These are phyloP conservation scores for Alternaria novae-zelandiae DNA, from an alignment of 2,329 filamentous ascomycete genomes.

Conservation along the genomic window DNA sequence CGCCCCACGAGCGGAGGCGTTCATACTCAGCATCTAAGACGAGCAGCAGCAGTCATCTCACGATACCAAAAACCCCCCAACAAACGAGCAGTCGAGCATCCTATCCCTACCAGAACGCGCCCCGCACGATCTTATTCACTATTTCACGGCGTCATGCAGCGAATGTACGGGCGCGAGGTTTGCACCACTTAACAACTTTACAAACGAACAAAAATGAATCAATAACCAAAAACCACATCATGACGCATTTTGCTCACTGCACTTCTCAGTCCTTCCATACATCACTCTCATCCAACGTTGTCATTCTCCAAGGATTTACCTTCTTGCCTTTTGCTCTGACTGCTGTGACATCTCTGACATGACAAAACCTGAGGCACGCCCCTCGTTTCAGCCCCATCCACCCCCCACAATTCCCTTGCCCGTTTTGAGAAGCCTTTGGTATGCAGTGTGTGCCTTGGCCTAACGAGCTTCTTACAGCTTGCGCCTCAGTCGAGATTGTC, in stretches of 20 bases:
- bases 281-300: neutral
- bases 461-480: neutral
- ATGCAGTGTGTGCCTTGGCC: neutral
- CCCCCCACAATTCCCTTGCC: neutral
- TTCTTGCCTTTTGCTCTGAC: neutral
- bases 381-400: neutral
- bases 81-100: neutral
- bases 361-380: neutral
- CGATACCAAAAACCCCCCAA: neutral
- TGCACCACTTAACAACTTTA: neutral
- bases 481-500: neutral
- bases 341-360: neutral
- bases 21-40: neutral
- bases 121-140: neutral
- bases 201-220: neutral
- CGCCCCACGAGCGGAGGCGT: neutral
- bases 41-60: neutral
- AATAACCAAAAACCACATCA: neutral
- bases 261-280: neutral
- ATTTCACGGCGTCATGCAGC: neutral
- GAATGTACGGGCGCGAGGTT: neutral
- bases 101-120: neutral
- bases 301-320: neutral
- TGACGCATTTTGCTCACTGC: neutral
- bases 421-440: neutral